Conservation (phyloP, 2,329 filamentous ascomycete genomes). For the Scedosporium aurantiacum region DNA sequence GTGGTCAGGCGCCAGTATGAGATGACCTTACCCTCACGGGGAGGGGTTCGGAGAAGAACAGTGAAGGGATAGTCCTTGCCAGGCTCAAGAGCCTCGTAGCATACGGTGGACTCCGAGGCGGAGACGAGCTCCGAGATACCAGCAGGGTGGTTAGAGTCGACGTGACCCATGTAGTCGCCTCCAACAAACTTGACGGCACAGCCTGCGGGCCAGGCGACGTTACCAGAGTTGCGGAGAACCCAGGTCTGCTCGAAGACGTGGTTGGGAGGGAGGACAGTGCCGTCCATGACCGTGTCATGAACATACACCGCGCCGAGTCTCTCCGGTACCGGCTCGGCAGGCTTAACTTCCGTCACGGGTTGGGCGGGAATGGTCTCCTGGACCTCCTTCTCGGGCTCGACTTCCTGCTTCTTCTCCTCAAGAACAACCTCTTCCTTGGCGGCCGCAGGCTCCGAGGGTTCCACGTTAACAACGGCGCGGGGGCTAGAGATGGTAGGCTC, state of each 20-base stretch:
- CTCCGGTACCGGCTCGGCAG: background rate
- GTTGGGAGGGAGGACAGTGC: constrained; percentile 58
- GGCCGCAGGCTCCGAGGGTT: constrained; percentile 5
- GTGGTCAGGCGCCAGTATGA: constrained; percentile 95
- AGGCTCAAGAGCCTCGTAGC: constrained; percentile 55
- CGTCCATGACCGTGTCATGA: constrained; percentile 68
- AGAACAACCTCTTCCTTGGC: constrained; percentile 11
- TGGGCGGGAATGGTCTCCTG: constrained; percentile 5
- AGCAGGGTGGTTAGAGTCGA: constrained; percentile 70
- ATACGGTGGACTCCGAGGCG: constrained; percentile 73
- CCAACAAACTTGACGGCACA: constrained; percentile 86
- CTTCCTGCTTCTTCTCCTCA: constrained; percentile 9
- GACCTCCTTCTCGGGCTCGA: constrained; percentile 4
- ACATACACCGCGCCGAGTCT: constrained; percentile 52
- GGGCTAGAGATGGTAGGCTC: constrained; percentile 22
- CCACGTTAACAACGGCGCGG: constrained; percentile 1
- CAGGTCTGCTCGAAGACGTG: constrained; percentile 80
- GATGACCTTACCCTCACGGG: constrained; percentile 65
- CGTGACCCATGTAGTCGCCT: constrained; percentile 91
- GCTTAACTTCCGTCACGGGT: constrained; percentile 11
- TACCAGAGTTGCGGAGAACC: constrained; percentile 79
- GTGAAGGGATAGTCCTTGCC: constrained; percentile 73
- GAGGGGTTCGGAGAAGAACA: constrained; percentile 71
- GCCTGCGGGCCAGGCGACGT: constrained; percentile 70
- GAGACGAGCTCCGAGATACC: constrained; percentile 64